These are phyloP conservation scores for Aspergillus biplanus DNA, from an alignment of 495 filamentous ascomycete species.

Conservation along the genomic window DNA sequence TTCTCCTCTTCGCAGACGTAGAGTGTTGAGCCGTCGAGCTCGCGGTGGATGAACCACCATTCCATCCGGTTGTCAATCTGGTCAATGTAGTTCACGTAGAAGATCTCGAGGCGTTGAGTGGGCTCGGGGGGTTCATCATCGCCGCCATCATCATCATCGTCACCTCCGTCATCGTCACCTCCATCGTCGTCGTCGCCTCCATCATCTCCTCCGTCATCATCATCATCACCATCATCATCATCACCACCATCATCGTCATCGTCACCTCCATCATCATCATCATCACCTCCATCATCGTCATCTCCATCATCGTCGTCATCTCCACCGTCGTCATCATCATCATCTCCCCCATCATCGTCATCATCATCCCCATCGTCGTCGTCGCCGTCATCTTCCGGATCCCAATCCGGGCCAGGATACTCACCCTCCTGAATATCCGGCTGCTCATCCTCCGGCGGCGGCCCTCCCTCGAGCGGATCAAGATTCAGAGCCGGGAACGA, in stretches of 20 bases:
- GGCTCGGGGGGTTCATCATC: not conserved
- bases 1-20: not conserved
- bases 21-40: not conserved
- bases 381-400: not conserved
- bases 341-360: not conserved
- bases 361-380: not conserved
- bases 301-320: not conserved
- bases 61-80: not conserved
- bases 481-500: not conserved
- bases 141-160: not conserved
- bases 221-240: not conserved
- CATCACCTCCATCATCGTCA: not conserved
- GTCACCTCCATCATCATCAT: not conserved
- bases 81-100: not conserved
- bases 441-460: not conserved
- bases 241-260: not conserved
- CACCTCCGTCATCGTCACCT: not conserved
- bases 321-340: not conserved
- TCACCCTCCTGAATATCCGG: not conserved
- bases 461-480: not conserved
- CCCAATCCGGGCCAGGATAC: not conserved
- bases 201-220: not conserved
- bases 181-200: not conserved
- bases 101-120: not conserved
- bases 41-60: not conserved